Base-by-base conservation (phyloP, 2,329 filamentous ascomycete genomes). In the Penicillium oxalicum region DNA sequence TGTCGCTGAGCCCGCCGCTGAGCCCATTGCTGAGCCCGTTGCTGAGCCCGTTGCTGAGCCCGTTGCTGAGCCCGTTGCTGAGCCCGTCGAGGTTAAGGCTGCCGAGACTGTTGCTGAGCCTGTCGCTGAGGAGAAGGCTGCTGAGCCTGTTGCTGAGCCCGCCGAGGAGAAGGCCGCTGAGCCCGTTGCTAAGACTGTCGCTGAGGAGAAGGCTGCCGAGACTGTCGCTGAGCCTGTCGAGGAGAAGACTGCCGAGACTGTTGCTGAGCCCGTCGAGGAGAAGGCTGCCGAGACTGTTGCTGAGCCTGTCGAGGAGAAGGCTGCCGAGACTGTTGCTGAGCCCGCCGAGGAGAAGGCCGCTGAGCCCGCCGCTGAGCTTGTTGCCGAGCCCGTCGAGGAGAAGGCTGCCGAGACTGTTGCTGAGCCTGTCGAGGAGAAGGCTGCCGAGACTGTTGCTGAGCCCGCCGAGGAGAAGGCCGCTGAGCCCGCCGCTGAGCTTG, bases 81-180 rank as follows among this genome's bases (percentile, higher is more conserved):
- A 32, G 29, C n/a, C 38, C 5, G 29, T 48, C 11, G 12, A 24
- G 12, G 50, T 51, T 35, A 49, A 47, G 37, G 41, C 49, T 38
- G 48, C n/a, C 39, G 53, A 47, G 24, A 13, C 35, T 37, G 32
- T 33, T 44, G 25, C 40, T 29, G 51, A 52, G 27, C 5, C 47
- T 29, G 40, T 24, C 7, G 32, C 35, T 12, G 50, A 51, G 41
- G 33, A 43, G 26, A 38, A 25, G 13, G 40, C 40, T 37, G 29
- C 29, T 3, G 29, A 32, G 29, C 2, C 29, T 11, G 29, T 11
- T 3, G 29, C 29, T 32, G 29, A 32, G 29, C 29, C 29, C 29
- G 29, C 3, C 9, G 29, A 7, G 6, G 29, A 32, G 29, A 7
- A 7, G 7, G 29, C 9, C 3, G 29, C 29, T 32, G 29, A 32